A percentile compares a stretch with the other conserved stretches of the same genome.
Evolutionary conservation across 192 early-diverging fungal genomes (phyloP).

Genomic region (Mycoemilia scoparia): DNA sequence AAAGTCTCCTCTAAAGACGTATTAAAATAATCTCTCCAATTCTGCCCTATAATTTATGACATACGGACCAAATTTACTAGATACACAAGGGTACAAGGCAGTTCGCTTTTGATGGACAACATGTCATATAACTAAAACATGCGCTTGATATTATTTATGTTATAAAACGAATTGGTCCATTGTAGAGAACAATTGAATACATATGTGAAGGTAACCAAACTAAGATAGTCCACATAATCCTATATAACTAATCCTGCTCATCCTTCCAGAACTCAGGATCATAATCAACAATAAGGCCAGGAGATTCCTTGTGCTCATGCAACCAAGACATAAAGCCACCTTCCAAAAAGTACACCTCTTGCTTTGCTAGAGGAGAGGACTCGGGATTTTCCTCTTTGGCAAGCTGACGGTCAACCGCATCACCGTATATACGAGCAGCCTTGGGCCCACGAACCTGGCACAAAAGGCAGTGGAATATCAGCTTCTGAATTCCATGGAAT

Average conservation of each 20-base stretch:
- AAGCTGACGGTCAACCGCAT: slow-evolving; percentile 14
- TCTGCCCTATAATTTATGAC: no score
- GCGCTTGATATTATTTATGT: no score
- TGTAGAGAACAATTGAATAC: no score
- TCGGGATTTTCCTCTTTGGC: slow-evolving; percentile 3
- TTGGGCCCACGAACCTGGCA: slow-evolving; percentile 72
- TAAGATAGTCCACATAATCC: no score
- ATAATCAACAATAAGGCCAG: slow-evolving; percentile 39
- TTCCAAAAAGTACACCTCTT: slow-evolving; percentile 38
- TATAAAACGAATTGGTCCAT: no score
- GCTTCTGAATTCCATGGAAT: slow-evolving; percentile 35
- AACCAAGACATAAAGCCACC: slow-evolving; percentile 54
- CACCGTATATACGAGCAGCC: slow-evolving; percentile 41
- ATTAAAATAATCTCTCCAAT: no score
- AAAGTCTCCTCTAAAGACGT: no score
- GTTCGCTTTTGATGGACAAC: no score
- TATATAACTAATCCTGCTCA: not conserved
- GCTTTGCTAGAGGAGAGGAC: slow-evolving; percentile 4
- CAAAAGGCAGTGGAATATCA: slow-evolving; percentile 77
- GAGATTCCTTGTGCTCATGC: slow-evolving; percentile 23
- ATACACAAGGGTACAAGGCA: no score
- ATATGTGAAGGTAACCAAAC: no score
- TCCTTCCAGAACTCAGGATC: slow-evolving; percentile 28
- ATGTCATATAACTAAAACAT: no score
- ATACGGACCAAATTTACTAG: no score